Percentiles rank a stretch among this genome's conserved stretches.
Conservation (phyloP, 164 flowering plant genomes). For the Annona squamosa region DNA sequence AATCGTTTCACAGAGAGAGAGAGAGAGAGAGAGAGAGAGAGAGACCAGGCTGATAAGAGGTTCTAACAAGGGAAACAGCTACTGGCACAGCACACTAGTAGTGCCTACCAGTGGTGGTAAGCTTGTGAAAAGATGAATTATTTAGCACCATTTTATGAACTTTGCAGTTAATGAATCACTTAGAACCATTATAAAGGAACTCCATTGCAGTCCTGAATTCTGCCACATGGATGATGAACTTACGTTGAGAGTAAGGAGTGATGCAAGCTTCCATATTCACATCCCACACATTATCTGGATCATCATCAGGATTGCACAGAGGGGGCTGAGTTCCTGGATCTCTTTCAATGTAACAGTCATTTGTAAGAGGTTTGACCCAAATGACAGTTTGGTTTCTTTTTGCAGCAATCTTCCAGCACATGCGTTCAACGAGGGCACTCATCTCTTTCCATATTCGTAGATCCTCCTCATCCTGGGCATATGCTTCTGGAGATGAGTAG, state of each 20-base stretch:
- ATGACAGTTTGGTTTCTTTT: slow-evolving; percentile 80
- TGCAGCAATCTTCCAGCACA: slow-evolving; percentile 86
- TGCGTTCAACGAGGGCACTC: slow-evolving; percentile 82
- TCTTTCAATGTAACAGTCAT: slow-evolving; percentile 75
- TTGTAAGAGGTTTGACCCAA: slow-evolving; percentile 79
- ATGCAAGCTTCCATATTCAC: slow-evolving; percentile 84
- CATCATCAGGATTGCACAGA: slow-evolving; percentile 69
- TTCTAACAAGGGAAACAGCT: too few species aligned
- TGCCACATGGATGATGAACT: slow-evolving; percentile 17
- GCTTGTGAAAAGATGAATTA: too few species aligned
- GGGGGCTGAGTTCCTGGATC: slow-evolving; percentile 74
- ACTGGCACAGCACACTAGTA: too few species aligned
- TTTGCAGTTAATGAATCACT: too few species aligned
- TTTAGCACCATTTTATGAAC: too few species aligned
- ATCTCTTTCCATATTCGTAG: slow-evolving; percentile 76
- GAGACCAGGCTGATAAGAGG: too few species aligned
- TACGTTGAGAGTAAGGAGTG: slow-evolving; percentile 76
- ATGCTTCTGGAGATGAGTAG: slow-evolving; percentile 90
- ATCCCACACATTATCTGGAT: slow-evolving; percentile 72
- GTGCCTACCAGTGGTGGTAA: too few species aligned
- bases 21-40: too few species aligned
- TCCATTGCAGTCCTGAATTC: too few species aligned
- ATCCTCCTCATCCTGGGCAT: slow-evolving; percentile 90
- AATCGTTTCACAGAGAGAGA: too few species aligned
- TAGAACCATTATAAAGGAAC: too few species aligned